Evolutionary conservation across 1,139 yeast species (phyloP), one percentile per base, ranked within the genome.

Genomic region (Yamadazyma blattariae): DNA sequence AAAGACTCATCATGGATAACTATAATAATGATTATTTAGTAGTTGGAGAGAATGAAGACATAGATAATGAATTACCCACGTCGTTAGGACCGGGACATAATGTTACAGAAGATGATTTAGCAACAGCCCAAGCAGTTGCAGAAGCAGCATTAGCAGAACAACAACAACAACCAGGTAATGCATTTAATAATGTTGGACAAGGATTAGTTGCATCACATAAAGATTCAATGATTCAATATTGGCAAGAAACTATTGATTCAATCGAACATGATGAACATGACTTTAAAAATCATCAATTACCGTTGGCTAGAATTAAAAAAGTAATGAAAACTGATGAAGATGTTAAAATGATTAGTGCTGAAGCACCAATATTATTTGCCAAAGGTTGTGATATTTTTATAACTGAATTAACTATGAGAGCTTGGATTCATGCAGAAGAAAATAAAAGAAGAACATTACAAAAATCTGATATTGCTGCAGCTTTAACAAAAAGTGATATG

Each of bases 251-350:
- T 9, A 90, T 92, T 59, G 89, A 89, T 57, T 78, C 83, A 39
- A 88, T 92, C 36, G 98, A 92, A 59, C 84, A 81, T 47, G 90
- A 82, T 46, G 90, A 84, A 41, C 95, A 84, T 56, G 96, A 89
- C 59, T 92, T 92, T 64, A 89, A 88, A 58, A 85, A 87, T 47
- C 97, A 94, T 58, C 96, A 90, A 46, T 67, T 92, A 44, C 98
- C 98, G 12, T 68, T 92, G 37, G 97, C 98, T 2, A 73, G 98
- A 48, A 92, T 92, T 50, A 90, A 92, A 52, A 84, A 84, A 57
- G 97, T 92, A 34, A 92, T 92, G 97, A 92, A 92, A 59, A 90
- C 97, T 0, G 98, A 92, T 56, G 96, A 89, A 55, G 97, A 90
- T 47, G 97, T 92, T 34, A 77, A 90, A 46, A 92, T 92, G 98